Evolutionary conservation across 495 filamentous ascomycete species (phyloP), one percentile per base, ranked within the genome.

Genomic region (Talaromyces ruber): DNA sequence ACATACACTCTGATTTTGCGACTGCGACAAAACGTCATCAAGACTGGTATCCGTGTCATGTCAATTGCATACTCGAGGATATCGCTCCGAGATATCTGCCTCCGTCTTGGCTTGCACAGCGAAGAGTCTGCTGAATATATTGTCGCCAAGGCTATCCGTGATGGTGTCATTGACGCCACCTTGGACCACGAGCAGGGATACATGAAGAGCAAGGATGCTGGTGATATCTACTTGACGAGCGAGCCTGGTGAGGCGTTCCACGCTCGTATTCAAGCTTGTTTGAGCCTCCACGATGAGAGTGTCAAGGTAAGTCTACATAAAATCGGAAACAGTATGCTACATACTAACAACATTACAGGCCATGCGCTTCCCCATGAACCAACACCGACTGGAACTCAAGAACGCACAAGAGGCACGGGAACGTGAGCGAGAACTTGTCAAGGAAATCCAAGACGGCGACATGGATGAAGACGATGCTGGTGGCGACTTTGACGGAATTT

Each of bases 341-440:
- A 25, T 24, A 24, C 25, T 24, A 18, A 62, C 66, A 64, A 74
- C 61, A 21, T 61, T 50, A 32, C 63, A 96, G 91, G 93, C 94
- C 24, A 98, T 98, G 94, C 83, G 95, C 16, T 98, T 97, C 79
- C 94, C 94, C 8, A 97, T 97, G 93, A 97, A 98, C 77, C 92
- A 97, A 77, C 93, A 98, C 77, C 84, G 94, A n/a, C 81, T 97
- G 29, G 94, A 98, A 76, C 80, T 98, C 57, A 97, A 96, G 86
- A 98, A 94, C 69, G 94, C 95, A 2, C 93, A 97, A 74, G 94
- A 98, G 76, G 94, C 94, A 21, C 86, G 94, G 47, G 94, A 98
- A 76, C 83, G 94, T 45, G 94, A 98, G 78, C 81, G 95, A 28
- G 94, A 98, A 73, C 81, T 98, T 76, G 94, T 93, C 54, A 98